Evolutionary conservation across 116 monocot genomes (phyloP), one percentile per base, ranked within the genome.

Genomic region (Dioscorea cayenensis): DNA sequence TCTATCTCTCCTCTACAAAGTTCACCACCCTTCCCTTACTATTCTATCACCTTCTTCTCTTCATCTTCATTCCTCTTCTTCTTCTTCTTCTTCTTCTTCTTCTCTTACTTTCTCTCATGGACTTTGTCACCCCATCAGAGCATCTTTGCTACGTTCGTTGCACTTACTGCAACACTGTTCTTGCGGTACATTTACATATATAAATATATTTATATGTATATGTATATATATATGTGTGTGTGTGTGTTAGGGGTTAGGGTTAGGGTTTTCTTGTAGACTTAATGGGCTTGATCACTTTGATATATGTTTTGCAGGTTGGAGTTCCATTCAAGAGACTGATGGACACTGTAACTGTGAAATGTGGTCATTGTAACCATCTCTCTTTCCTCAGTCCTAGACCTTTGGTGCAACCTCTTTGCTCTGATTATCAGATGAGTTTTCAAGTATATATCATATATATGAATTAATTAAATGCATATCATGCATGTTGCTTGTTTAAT

Each of bases 281-380:
- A 32, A 43, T 43, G 1, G 43, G 7, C 43, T 43, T 8, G 43
- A 9, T 25, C 25, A 25, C 43, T 43, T 43, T 43, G 43, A 8
- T 43, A 43, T 43, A 43, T 59, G 58, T 63, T 9, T 73, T 76
- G 60, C 73, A 95, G 95, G 95, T 95, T 69, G 96, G 89, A 81
- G 86, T 92, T 22, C 96, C 96, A 78, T 82, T 80, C 79, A 92
- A 82, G 75, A 71, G 86, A 72, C 62, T 96, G 51, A 90, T 87
- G 84, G 90, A 96, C 35, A 90, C 92, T 3, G 82, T 96, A 28
- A 87, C 92, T 20, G 96, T 96, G 65, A 92, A 92, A 66, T 96
- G 96, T 62, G 96, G 96, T 2, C 90, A 90, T 73, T 96, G 96
- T 86, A 90, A 88, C 85, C 78, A 79, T 23, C 75, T 90, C 80